These are phyloP conservation scores for Guyanaporus albipodus DNA, from an alignment of 768 basidiomycete species.

Conservation along the genomic window DNA sequence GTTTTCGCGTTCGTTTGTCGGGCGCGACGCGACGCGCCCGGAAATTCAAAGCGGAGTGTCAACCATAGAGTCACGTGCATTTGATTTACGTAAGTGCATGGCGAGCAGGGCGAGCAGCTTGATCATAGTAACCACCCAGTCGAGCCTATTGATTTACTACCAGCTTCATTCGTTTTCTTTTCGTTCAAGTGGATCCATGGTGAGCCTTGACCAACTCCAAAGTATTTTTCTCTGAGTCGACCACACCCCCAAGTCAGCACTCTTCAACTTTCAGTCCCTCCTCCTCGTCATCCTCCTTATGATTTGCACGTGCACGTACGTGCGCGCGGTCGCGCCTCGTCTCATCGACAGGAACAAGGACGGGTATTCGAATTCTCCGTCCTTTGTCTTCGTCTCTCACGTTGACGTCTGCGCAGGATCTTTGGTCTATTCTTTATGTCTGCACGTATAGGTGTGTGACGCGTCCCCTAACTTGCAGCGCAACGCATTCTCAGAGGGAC, in stretches of 20 bases:
- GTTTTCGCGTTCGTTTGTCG: background rate
- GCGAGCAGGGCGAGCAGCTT: no score
- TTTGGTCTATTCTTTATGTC: constrained; percentile 92
- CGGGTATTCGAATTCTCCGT: constrained; percentile 53
- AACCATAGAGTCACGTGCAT: constrained; percentile 18
- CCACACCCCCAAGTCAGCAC: constrained; percentile 62
- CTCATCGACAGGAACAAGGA: constrained; percentile 91
- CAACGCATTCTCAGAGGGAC: no score
- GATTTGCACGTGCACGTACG: constrained; percentile 97
- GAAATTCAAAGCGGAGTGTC: constrained; percentile 25
- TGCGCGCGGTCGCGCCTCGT: constrained; percentile 84
- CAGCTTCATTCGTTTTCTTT: no score
- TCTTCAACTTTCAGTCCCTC: constrained; percentile 97
- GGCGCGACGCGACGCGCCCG: constrained; percentile 32
- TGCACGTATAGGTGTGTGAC: constrained; percentile 80
- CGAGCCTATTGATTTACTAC: no score
- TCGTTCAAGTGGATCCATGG: constrained; percentile 16
- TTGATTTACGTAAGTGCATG: no score
- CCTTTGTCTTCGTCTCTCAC: background rate
- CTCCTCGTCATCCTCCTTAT: constrained; percentile 88
- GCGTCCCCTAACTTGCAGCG: no score
- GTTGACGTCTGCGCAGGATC: constrained; percentile 50
- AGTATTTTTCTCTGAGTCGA: background rate
- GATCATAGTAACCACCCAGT: no score
- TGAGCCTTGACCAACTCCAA: background rate